Percentiles rank a stretch among this genome's conserved stretches.
Evolutionary conservation across 345 rosid species (phyloP).

Genomic region (Brassica carinata): DNA sequence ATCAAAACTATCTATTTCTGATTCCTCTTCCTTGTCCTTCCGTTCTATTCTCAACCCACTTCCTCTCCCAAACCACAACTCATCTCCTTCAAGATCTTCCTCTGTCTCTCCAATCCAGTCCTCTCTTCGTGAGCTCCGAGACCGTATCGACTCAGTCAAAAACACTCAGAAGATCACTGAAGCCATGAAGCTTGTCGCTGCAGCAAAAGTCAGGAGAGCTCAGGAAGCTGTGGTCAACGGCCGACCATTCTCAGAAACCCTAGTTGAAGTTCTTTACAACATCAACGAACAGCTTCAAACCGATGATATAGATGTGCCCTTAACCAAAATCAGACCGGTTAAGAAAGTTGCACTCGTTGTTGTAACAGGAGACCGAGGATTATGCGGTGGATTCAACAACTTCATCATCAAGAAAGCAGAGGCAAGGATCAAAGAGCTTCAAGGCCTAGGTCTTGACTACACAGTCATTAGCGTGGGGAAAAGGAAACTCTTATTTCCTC

Average conservation of each 20-base stretch:
- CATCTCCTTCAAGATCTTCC: conserved; percentile 55
- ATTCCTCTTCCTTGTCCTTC: conserved; percentile 72
- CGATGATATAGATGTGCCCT: conserved; percentile 81
- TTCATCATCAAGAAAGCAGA: conserved; percentile 78
- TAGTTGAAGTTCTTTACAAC: conserved; percentile 92
- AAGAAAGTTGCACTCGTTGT: conserved; percentile 94
- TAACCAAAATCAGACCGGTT: conserved; percentile 85
- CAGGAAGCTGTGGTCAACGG: conserved; percentile 95
- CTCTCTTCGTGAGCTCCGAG: conserved; percentile 78
- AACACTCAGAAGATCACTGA: conserved; percentile 98
- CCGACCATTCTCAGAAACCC: conserved; percentile 87
- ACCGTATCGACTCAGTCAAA: conserved; percentile 77
- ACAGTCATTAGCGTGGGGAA: conserved; percentile 84
- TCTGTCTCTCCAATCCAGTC: conserved; percentile 63
- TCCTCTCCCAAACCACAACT: conserved; percentile 50
- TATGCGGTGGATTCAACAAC: conserved; percentile 86
- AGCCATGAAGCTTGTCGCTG: conserved; percentile 97
- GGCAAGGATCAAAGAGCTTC: conserved; percentile 67
- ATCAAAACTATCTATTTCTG: conserved; percentile 74
- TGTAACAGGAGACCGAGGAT: conserved; percentile 87
- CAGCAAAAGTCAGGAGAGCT: conserved; percentile 96
- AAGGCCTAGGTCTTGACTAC: conserved; percentile 63
- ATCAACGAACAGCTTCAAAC: conserved; percentile 92
- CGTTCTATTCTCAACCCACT: conserved; percentile 64
- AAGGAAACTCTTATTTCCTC: conserved; percentile 72